phyloP scores from a whole-genome alignment of 2,329 filamentous ascomycete species.

The Ascochyta rabiei region DNA sequence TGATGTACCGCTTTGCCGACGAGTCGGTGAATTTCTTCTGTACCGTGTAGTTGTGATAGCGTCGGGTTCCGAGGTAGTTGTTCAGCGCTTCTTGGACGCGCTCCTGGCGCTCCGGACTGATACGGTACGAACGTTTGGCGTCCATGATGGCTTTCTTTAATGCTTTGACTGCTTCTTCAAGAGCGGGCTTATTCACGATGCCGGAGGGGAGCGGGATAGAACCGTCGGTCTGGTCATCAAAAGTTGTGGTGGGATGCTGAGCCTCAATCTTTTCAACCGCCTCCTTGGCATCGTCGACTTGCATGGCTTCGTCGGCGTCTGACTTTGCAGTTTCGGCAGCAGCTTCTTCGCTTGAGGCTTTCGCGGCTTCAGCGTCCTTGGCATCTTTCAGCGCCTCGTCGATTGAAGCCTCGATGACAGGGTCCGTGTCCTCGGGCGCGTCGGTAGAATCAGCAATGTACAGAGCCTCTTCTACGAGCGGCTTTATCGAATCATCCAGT shows the following conservation, averaged over 20 bases:
- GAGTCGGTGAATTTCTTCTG: conserved; percentile 82
- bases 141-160: conserved; percentile 82
- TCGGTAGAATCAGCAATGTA: conserved; percentile 50
- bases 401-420: conserved; percentile 42
- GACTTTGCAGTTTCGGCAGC: conserved; percentile 17
- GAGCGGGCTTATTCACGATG: conserved; percentile 38
- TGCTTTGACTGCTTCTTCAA: conserved; percentile 53
- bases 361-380: conserved; percentile 14
- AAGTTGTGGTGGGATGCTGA: conserved; percentile 30
- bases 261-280: conserved; percentile 34
- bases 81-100: conserved; percentile 77
- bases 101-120: conserved; percentile 71
- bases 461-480: conserved; percentile 67
- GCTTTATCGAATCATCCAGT: conserved; percentile 68
- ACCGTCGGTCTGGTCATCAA: conserved; percentile 40
- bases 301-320: conserved; percentile 11
- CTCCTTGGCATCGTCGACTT: conserved; percentile 30
- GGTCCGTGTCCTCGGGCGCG: conserved; percentile 35
- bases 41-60: conserved; percentile 98
- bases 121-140: conserved; percentile 85
- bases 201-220: conserved; percentile 33
- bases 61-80: conserved; percentile 81
- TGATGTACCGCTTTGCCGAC: conserved; percentile 88
- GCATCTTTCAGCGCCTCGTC: conserved; percentile 17
- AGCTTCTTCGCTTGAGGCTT: conserved; percentile 8